These are phyloP conservation scores for Clarireedia paspali DNA, from an alignment of 2,329 filamentous ascomycete genomes.

Conservation along the genomic window DNA sequence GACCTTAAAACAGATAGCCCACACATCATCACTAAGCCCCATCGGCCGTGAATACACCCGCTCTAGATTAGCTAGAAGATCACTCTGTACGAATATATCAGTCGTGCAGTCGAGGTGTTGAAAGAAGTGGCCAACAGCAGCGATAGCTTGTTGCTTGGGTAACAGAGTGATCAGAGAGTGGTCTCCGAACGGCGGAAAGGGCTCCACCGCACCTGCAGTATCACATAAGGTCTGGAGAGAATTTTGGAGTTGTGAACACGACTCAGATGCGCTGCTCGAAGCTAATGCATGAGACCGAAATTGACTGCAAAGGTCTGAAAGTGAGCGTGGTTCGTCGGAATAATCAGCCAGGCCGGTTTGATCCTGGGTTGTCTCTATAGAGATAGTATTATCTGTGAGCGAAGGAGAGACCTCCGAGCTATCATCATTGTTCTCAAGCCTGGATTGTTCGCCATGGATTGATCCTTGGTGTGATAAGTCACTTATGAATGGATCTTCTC, in stretches of 20 bases:
- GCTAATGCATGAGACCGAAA: background rate
- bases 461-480: background rate
- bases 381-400: background rate
- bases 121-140: conserved; percentile 3
- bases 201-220: background rate
- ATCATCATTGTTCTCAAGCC: background rate
- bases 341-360: background rate
- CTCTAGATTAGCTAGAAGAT: conserved; percentile 4
- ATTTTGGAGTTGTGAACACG: background rate
- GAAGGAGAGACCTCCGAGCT: background rate
- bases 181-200: conserved; percentile 3
- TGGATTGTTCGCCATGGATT: background rate
- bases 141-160: conserved; percentile 2
- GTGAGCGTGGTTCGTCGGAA: background rate
- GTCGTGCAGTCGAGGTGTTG: conserved; percentile 6
- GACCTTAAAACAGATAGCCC: conserved; percentile 5
- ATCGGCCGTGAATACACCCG: conserved; percentile 1
- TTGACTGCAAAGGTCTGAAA: background rate
- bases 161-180: conserved; percentile 1
- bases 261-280: background rate
- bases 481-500: background rate
- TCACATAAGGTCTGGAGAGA: conserved; percentile 4
- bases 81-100: conserved; percentile 4
- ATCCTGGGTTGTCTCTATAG: too few relatives aligned
- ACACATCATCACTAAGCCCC: conserved; percentile 2